A percentile compares a stretch with the other conserved stretches of the same genome.
These are phyloP conservation scores for Amylocystis lapponica DNA, from an alignment of 768 basidiomycete species.

Conservation along the genomic window DNA sequence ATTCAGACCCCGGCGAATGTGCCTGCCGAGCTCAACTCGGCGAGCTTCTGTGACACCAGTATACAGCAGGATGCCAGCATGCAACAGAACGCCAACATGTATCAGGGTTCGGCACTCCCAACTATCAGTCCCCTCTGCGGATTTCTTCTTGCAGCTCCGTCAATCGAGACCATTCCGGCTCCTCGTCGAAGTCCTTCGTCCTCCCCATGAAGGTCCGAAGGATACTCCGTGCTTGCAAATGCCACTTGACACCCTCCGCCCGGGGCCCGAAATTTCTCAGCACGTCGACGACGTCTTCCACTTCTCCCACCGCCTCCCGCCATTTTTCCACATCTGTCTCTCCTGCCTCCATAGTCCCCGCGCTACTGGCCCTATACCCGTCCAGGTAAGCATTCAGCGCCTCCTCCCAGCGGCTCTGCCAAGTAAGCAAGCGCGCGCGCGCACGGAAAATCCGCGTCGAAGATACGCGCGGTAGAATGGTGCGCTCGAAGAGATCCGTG, in stretches of 20 bases:
- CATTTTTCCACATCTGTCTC: slow-evolving; percentile 66
- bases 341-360: slow-evolving; percentile 53
- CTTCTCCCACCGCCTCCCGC: slow-evolving; percentile 70
- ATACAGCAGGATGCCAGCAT: too few relatives aligned
- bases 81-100: slow-evolving; percentile 1
- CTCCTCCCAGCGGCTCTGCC: slow-evolving; percentile 67
- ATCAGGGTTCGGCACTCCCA: slow-evolving; percentile 2
- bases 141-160: slow-evolving; percentile 58
- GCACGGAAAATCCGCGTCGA: slow-evolving; percentile 75
- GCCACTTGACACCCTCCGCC: slow-evolving; percentile 64
- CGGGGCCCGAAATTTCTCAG: slow-evolving; percentile 79
- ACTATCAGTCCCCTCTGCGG: slow-evolving; percentile 17
- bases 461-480: slow-evolving; percentile 79
- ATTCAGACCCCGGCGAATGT: slow-evolving; percentile 4
- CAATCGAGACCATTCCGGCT: slow-evolving; percentile 76
- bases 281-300: slow-evolving; percentile 80
- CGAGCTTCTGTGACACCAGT: not conserved
- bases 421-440: slow-evolving; percentile 75
- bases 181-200: slow-evolving; percentile 82
- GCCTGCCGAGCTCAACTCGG: slow-evolving; percentile 18
- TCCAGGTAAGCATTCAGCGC: slow-evolving; percentile 81
- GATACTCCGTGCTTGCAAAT: slow-evolving; percentile 78
- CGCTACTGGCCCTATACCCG: slow-evolving; percentile 71
- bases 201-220: slow-evolving; percentile 86
- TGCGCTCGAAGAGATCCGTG: slow-evolving; percentile 64